Conservation (phyloP, 306 rosid genomes). For the Phaseolus lunatus region DNA sequence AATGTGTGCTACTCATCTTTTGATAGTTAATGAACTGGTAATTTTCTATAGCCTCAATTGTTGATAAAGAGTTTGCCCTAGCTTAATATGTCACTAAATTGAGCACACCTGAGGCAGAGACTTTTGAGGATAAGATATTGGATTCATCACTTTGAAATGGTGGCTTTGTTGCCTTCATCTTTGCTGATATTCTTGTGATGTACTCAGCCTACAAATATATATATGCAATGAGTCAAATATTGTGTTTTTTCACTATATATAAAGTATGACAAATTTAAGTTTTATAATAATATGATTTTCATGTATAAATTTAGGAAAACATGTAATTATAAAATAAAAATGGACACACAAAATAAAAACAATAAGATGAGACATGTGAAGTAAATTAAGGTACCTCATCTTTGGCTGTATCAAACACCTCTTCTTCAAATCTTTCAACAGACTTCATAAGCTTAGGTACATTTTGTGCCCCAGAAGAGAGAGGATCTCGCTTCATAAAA, state of each 20-base stretch:
- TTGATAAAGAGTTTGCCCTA: no score
- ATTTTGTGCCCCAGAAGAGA: background rate
- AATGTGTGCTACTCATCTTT: no score
- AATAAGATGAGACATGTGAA: background rate
- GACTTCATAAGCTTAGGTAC: background rate
- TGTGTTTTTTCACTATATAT: background rate
- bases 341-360: background rate
- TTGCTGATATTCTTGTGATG: background rate
- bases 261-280: background rate
- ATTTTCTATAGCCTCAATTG: no score
- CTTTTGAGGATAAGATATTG: background rate
- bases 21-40: no score
- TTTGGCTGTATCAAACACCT: constrained; percentile 1
- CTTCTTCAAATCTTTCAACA: constrained; percentile 17
- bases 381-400: constrained; percentile 39
- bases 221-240: background rate
- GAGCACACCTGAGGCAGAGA: background rate
- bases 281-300: background rate
- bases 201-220: constrained; percentile 34
- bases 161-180: background rate
- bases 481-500: background rate
- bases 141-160: background rate
- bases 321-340: background rate
- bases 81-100: no score
- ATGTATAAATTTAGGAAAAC: background rate